A percentile compares a stretch with the other conserved stretches of the same genome.
Conservation (phyloP, 768 basidiomycete species). For the Hortiboletus flavorubellus region DNA sequence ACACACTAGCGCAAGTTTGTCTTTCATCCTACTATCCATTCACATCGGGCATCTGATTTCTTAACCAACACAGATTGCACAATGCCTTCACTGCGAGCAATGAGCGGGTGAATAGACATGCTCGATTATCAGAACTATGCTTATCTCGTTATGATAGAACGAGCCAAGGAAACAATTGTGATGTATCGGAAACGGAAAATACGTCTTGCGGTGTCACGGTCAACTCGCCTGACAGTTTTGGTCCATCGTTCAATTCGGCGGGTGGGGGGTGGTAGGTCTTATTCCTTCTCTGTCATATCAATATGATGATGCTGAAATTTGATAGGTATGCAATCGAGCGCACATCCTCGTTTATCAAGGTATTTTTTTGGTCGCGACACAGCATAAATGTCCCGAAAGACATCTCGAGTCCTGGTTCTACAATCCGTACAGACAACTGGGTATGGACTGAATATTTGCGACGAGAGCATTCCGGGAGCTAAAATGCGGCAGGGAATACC, state of each 20-base stretch:
- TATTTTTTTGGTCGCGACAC: conserved; percentile 40
- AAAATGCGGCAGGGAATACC: conserved; percentile 47
- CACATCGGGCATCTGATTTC: neutral
- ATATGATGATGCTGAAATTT: neutral
- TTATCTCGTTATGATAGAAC: conserved; percentile 15
- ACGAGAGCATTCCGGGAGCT: no score
- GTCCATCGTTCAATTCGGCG: conserved; percentile 32
- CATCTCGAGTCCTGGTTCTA: conserved; percentile 23
- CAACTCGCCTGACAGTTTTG: conserved; percentile 28
- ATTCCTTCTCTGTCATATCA: neutral
- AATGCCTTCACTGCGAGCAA: conserved; percentile 29
- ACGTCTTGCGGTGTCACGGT: conserved; percentile 31
- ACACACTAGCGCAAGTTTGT: conserved; percentile 28
- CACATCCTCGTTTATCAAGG: conserved; percentile 30
- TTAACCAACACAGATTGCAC: conserved; percentile 24
- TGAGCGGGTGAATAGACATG: conserved; percentile 28
- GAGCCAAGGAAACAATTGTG: conserved; percentile 28
- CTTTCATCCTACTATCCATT: neutral
- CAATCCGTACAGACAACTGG: conserved; percentile 22
- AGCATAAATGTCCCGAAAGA: conserved; percentile 31
- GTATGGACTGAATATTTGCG: conserved; percentile 6
- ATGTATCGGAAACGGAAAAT: conserved; percentile 28
- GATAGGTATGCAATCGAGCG: conserved; percentile 38
- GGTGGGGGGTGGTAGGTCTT: conserved; percentile 36
- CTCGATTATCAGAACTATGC: neutral